Conservation (phyloP, 371 early-diverging fungal species). For the Thermomucor indicae-seudaticae region DNA sequence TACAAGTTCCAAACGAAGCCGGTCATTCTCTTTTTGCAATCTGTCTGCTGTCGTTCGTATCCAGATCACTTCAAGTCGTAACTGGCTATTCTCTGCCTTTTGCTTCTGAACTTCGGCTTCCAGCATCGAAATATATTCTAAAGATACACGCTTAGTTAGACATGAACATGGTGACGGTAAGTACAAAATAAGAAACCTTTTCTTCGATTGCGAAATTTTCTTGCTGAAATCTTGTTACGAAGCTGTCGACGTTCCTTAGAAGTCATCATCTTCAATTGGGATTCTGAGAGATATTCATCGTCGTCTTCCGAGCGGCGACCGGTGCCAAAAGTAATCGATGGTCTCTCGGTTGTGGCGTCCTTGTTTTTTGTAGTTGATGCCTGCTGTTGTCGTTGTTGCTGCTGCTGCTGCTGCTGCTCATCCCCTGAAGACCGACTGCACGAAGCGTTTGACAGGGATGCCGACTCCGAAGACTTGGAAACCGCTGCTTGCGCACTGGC, state of each 20-base stretch:
- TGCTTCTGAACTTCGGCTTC: constrained; percentile 53
- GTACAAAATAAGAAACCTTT: constrained; percentile 58
- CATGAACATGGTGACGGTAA: neutral
- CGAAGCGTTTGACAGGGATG: too few relatives aligned
- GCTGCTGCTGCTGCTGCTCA: neutral
- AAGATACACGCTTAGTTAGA: neutral
- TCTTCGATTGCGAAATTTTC: constrained; percentile 83
- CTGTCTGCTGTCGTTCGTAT: constrained; percentile 21
- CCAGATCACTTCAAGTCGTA: constrained; percentile 51
- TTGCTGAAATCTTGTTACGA: constrained; percentile 87
- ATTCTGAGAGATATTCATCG: constrained; percentile 24
- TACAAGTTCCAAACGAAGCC: constrained; percentile 27
- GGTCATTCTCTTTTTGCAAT: constrained; percentile 32
- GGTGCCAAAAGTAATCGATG: too few relatives aligned
- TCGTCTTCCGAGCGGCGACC: constrained; percentile 7
- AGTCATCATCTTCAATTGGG: constrained; percentile 56
- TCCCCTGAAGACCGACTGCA: too few relatives aligned
- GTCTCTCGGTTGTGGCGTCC: too few relatives aligned
- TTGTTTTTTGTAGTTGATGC: neutral
- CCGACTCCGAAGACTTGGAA: too few relatives aligned
- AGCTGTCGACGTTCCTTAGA: constrained; percentile 86
- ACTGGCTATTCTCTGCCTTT: constrained; percentile 49
- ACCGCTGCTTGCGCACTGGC: too few relatives aligned
- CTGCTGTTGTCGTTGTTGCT: neutral
- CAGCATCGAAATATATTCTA: constrained; percentile 74